Evolutionary conservation across 129 eudicot genomes (phyloP).

Genomic region (Flaveria trinervia): DNA sequence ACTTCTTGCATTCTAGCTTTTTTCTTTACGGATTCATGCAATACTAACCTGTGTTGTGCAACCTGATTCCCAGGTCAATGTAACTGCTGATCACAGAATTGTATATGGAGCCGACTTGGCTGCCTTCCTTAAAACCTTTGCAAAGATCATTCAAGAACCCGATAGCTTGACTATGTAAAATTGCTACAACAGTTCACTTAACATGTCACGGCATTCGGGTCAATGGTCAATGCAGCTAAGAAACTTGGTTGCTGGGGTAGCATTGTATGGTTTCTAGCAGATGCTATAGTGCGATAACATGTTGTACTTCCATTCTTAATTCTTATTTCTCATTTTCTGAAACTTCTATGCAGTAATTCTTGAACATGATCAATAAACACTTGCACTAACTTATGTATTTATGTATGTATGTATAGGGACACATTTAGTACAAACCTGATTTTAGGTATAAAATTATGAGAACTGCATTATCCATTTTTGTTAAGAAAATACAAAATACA

Average conservation of each 20-base stretch:
- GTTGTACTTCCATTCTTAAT: conserved; percentile 13
- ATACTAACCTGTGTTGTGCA: neutral
- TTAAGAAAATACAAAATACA: too few relatives aligned
- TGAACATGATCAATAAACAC: conserved; percentile 33
- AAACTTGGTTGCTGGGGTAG: conserved; percentile 32
- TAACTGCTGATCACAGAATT: conserved; percentile 86
- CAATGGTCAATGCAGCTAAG: conserved; percentile 19
- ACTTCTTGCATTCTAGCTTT: neutral
- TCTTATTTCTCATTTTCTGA: conserved; percentile 1
- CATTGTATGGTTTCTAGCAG: conserved; percentile 28
- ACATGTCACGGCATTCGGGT: conserved; percentile 14
- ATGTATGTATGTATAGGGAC: neutral
- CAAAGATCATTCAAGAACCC: conserved; percentile 79
- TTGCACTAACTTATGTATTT: neutral
- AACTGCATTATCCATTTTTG: too few relatives aligned
- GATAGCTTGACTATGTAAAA: conserved; percentile 76
- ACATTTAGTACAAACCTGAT: neutral
- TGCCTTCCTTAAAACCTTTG: conserved; percentile 83
- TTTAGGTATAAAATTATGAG: too few relatives aligned
- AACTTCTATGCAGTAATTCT: conserved; percentile 21
- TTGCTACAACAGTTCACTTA: conserved; percentile 11
- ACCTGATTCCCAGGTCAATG: conserved; percentile 60
- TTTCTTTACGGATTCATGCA: neutral
- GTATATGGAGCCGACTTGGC: conserved; percentile 93
- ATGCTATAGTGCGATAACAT: conserved; percentile 14